Percentiles rank a stretch among this genome's conserved stretches.
Conservation (phyloP, 2,329 filamentous ascomycete species). For the Curvularia lunata region DNA sequence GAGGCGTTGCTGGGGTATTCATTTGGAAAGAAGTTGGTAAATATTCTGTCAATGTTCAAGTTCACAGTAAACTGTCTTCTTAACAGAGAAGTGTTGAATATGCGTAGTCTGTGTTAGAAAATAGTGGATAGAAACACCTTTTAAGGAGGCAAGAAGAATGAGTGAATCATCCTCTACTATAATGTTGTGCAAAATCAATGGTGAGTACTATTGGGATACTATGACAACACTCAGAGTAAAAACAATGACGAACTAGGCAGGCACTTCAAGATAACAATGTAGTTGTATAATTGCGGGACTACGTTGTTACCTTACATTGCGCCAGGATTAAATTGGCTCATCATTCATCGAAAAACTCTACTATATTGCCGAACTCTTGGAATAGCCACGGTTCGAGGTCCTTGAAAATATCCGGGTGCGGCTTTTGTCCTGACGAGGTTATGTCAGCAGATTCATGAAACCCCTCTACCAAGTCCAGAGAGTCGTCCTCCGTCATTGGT, state of each 20-base stretch:
- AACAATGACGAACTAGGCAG: not conserved
- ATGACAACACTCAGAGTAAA: not conserved
- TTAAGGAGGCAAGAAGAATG: not conserved
- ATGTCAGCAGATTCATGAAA: not conserved
- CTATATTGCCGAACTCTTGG: conserved; percentile 49
- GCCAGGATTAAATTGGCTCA: not conserved
- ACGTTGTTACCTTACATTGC: not conserved
- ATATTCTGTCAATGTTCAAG: not conserved
- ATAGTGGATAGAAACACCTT: not conserved
- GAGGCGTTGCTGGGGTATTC: not conserved
- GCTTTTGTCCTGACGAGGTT: conserved; percentile 6
- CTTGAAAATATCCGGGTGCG: conserved; percentile 34
- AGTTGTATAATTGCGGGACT: not conserved
- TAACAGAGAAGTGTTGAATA: not conserved
- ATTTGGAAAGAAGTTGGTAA: not conserved
- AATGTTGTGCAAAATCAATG: not conserved
- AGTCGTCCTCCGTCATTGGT: not conserved
- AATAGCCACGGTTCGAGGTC: conserved; percentile 50
- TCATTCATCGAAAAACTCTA: conserved; percentile 45
- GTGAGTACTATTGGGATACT: not conserved
- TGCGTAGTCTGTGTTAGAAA: not conserved
- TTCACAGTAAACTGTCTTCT: not conserved
- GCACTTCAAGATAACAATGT: not conserved
- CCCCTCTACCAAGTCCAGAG: not conserved
- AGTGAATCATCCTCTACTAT: not conserved